Base-by-base conservation (phyloP, 1,139 yeast genomes). In the Debaryomyces singareniensis region DNA sequence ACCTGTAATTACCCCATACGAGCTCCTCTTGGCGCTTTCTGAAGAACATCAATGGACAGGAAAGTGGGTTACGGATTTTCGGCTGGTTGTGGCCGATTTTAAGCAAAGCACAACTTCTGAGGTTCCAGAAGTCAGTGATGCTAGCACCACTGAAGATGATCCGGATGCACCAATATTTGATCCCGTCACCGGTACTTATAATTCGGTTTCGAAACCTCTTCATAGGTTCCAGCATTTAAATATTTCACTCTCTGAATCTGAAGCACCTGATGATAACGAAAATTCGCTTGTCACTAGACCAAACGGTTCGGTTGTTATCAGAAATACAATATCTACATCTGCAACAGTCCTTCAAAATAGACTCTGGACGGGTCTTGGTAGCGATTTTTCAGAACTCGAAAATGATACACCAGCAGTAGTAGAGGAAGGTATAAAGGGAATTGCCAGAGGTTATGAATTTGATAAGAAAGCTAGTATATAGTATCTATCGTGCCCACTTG, bases 1-100 rank as follows among this genome's bases (percentile, higher is more conserved):
- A 52, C 97, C 97, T 1, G 82, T 91, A 7, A 75, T 91, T 10
- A 91, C 98, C 0, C 98, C 98, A 0, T 91, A 84, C 53, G 99
- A 91, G 52, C 61, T 93, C 30, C 70, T 80, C 31, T 57, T 91
- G 49, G 95, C 97, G 0, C 61, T 93, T 35, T 71, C 72, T 38
- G 77, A 74, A 16, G 87, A 82, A 36, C 66, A 85, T 15, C 64
- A 76, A 2, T 89, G 97, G 96, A 79, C 91, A 0, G 97, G 97
- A 1, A 71, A 82, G 43, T 91, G 98, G 98, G 72, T 84, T 11
- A 78, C 89, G 1, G 93, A 84, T 43, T 86, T 87, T 52, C 65
- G 72, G 24, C 59, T 58, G 10, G 69, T 79, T 1, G 47, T 81
- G 37, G 49, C 43, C 3, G 52, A 48, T 3, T 53, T 49, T 2